phyloP scores from a whole-genome alignment of 257 asterid species.

The Verbascum thapsus region DNA sequence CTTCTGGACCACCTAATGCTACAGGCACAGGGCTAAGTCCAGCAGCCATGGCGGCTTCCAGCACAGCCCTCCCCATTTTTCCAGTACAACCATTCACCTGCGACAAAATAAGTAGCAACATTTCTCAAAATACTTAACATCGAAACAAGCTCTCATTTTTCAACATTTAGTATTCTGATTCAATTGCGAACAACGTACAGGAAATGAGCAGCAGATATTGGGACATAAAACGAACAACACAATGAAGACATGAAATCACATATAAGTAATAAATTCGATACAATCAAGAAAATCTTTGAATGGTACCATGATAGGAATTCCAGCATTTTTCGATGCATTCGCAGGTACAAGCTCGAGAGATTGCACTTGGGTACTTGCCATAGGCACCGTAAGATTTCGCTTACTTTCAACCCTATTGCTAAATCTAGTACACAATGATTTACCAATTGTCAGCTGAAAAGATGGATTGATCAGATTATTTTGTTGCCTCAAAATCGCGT shows the following conservation, averaged over 20 bases:
- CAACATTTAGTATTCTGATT: not conserved
- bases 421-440: constrained; percentile 7
- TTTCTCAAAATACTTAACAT: constrained; percentile 1
- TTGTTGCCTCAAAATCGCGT: constrained; percentile 27
- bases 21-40: constrained; percentile 78
- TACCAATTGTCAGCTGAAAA: constrained; percentile 19
- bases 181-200: not conserved
- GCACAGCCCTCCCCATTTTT: constrained; percentile 92
- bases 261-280: not conserved
- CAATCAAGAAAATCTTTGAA: not conserved
- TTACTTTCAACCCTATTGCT: constrained; percentile 22
- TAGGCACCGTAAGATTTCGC: constrained; percentile 32
- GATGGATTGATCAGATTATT: constrained; percentile 30
- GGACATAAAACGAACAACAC: not conserved
- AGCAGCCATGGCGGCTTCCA: constrained; percentile 86
- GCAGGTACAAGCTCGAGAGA: constrained; percentile 26
- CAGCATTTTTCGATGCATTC: constrained; percentile 27
- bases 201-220: not conserved
- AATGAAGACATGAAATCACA: constrained; percentile 10
- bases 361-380: constrained; percentile 36
- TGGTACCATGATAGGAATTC: constrained; percentile 55
- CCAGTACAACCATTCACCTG: constrained; percentile 95
- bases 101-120: constrained; percentile 21
- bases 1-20: constrained; percentile 75
- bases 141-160: not conserved